Evolutionary conservation across 1,284 basidiomycete species (phyloP), one percentile per base, ranked within the genome.

Genomic region (Ceratobasidium sp.): DNA sequence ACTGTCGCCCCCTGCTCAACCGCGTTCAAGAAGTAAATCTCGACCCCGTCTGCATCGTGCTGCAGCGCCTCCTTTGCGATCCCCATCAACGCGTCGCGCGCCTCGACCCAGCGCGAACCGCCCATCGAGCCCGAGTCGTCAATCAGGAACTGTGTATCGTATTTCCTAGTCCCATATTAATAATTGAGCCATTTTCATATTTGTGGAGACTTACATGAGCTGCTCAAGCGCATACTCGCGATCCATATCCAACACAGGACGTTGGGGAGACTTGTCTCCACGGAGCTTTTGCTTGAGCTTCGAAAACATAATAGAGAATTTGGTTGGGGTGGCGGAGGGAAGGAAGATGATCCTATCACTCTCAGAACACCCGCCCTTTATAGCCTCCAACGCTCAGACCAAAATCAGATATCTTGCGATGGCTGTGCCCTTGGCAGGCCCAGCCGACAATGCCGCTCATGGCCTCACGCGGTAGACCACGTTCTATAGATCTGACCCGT

Each of bases 71-170:
- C 79, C 1, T 83, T 81, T 9, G 85, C 85, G 5, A 88, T 80
- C 2, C 81, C 77, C 7, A 82, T 81, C 19, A 88, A 81, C 1
- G 85, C 86, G 27, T 82, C 79, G 41, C 81, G 79, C 8, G 86
- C 84, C 84, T 87, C 85, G 16, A 75, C 72, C 88, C 88, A 90
- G 22, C 82, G 81, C 0, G 75, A 66, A 2, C 83, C 84, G 11
- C 76, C 68, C 88, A 90, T 90, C 8, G 88, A 89, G 4, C 78
- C 80, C 0, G 88, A 89, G 78, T 90, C 89, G 31, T 71, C 68
- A n/a, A 71, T 59, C 31, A 71, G 29, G 43, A 71, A 71, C 19
- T 71, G 68, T 1, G 68, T 71, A 22, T 71, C 68, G 29, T 59
- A 71, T 59, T 61, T 46, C 39, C 68, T 71, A 41, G n/a, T 13